These are phyloP conservation scores for Boechera retrofracta DNA, from an alignment of 345 rosid genomes.

Conservation along the genomic window DNA sequence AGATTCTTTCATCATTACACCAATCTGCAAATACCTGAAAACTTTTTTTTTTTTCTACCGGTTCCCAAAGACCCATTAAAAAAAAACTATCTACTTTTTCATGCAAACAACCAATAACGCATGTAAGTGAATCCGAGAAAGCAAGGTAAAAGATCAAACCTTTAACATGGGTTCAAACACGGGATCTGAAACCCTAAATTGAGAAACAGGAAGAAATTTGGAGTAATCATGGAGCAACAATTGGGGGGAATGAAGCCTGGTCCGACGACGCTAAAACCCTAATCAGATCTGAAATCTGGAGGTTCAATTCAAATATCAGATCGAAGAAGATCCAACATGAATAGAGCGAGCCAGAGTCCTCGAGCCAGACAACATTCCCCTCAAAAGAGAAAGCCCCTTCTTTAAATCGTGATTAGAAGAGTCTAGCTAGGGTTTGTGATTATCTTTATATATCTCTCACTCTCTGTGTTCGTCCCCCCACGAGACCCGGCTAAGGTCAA, in stretches of 20 bases:
- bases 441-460: slow-evolving; percentile 7
- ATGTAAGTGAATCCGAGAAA: not conserved
- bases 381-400: slow-evolving; percentile 61
- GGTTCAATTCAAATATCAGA: not conserved
- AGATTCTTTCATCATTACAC: slow-evolving; percentile 66
- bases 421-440: slow-evolving; percentile 31
- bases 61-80: slow-evolving; percentile 32
- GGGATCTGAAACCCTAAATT: slow-evolving; percentile 41
- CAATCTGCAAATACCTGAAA: slow-evolving; percentile 54
- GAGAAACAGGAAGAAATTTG: not conserved
- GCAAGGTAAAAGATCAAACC: slow-evolving; percentile 45
- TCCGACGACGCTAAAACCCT: slow-evolving; percentile 73
- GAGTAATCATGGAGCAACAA: slow-evolving; percentile 52
- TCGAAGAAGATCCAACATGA: slow-evolving; percentile 35
- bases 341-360: slow-evolving; percentile 58
- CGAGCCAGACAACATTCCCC: slow-evolving; percentile 99
- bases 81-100: not conserved
- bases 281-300: slow-evolving; percentile 37
- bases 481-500: slow-evolving; percentile 66
- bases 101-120: slow-evolving; percentile 17
- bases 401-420: not conserved
- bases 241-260: slow-evolving; percentile 99
- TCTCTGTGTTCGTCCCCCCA: slow-evolving; percentile 57
- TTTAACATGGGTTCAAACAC: slow-evolving; percentile 15
- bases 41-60: slow-evolving; percentile 5